Conservation (phyloP, 352 stramenopile genomes). For the Pythium pyrilobum region DNA sequence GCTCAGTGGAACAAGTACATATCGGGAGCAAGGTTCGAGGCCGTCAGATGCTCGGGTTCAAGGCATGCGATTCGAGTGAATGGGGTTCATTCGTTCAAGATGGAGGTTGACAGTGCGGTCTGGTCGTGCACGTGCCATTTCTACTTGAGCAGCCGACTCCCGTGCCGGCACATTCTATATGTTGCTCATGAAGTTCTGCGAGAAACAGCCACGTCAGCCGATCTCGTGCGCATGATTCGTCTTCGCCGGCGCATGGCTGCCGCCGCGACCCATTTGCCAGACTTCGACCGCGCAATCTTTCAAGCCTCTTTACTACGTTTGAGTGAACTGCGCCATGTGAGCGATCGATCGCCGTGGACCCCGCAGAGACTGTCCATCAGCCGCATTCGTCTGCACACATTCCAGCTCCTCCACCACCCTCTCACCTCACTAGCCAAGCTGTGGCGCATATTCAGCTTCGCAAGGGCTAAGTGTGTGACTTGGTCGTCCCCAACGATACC, state of each 20-base stretch:
- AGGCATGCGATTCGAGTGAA: background rate
- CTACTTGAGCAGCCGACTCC: background rate
- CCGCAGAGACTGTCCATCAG: too few species aligned
- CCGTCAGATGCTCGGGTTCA: background rate
- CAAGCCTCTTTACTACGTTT: too few species aligned
- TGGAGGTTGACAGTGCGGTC: background rate
- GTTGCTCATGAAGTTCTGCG: background rate
- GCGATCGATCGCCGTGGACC: too few species aligned
- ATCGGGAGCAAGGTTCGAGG: background rate
- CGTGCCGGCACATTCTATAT: background rate
- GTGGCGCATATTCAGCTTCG: too few species aligned
- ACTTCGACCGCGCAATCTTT: too few species aligned
- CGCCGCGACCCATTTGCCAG: too few species aligned
- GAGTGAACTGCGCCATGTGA: too few species aligned
- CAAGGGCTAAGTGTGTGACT: too few species aligned
- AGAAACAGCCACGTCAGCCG: background rate
- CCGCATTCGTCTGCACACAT: too few species aligned
- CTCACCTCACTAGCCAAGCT: too few species aligned
- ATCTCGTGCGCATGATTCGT: background rate
- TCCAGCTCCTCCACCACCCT: too few species aligned
- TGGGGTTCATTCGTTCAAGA: background rate
- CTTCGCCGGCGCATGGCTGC: background rate
- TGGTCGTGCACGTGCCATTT: slow-evolving; percentile 4
- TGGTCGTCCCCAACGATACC: too few species aligned
- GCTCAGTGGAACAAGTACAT: slow-evolving; percentile 7